Evolutionary conservation across 805 yeast genomes (phyloP), one percentile per base, ranked within the genome.

Genomic region (Phaffomyces thermotolerans): DNA sequence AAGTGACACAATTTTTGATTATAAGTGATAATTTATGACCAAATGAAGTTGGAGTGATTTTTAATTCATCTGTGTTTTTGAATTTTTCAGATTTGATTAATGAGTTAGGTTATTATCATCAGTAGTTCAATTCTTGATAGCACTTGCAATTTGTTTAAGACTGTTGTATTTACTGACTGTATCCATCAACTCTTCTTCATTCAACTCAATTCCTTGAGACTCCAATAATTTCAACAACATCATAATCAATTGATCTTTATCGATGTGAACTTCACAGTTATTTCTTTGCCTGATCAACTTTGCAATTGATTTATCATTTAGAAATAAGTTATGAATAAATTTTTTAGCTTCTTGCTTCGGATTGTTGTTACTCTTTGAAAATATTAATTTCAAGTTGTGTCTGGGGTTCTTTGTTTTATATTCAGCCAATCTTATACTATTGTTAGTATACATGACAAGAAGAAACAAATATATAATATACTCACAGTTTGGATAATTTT

Each of bases 151-250:
- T 32, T 38, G 42, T 10, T 17, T 29, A 18, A 46, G 34, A 24
- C 41, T 46, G n/a, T 18, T 35, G 25, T 29, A 41, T 8, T 36
- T 29, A 3, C 6, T 27, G n/a, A 38, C 38, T 7, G 43, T 9
- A 5, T 20, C 25, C 37, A 46, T 31, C 4, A 46, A 33, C 15
- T 34, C 39, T 6, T 40, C 38, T 17, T 46, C 49, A 13, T 32
- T 14, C 27, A 36, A 8, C 4, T 37, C 41, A 9, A 46, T 18
- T 6, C 32, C 41, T 24, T 44, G 42, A 4, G 38, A 15, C 10
- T 46, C 45, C 3, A 46, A 8, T 14, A 46, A 39, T 24, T 33
- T 24, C n/a, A 46, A 34, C 6, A 44, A 37, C 18, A 46, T 15
- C 6, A 12, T 27, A n/a, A 44, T 25, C 33, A 44, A 41, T 8